These are phyloP conservation scores for Westerdykella aurantiaca DNA, from an alignment of 2,329 filamentous ascomycete species.

Conservation along the genomic window DNA sequence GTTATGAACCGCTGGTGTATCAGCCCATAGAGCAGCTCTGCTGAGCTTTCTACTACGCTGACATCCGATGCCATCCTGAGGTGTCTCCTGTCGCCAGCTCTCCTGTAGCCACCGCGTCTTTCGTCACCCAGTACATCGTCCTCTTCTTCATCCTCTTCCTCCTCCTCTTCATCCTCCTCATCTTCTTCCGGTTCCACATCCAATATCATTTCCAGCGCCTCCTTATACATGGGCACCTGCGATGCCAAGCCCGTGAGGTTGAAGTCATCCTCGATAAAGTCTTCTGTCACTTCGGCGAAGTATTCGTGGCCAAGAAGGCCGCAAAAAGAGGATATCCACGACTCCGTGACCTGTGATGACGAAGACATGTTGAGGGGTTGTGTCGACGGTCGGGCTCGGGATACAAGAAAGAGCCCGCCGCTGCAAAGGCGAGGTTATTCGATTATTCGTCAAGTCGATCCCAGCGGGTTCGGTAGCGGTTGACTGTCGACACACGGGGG, in stretches of 20 bases:
- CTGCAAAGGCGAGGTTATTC: neutral
- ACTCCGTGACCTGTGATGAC: slow-evolving; percentile 62
- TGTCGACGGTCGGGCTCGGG: neutral
- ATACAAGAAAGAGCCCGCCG: neutral
- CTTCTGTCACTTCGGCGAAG: slow-evolving; percentile 96
- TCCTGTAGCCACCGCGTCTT: slow-evolving; percentile 55
- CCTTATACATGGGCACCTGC: slow-evolving; percentile 98
- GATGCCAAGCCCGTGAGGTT: slow-evolving; percentile 92
- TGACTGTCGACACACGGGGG: no score
- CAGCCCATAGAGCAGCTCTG: slow-evolving; percentile 95
- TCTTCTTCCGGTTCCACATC: slow-evolving; percentile 96
- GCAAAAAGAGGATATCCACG: slow-evolving; percentile 98
- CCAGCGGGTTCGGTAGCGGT: neutral
- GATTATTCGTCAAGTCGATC: neutral
- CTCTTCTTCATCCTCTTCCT: slow-evolving; percentile 59
- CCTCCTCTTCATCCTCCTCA: slow-evolving; percentile 74
- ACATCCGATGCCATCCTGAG: slow-evolving; percentile 86
- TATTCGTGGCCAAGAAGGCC: slow-evolving; percentile 94
- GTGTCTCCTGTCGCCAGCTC: slow-evolving; percentile 57
- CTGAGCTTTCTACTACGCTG: slow-evolving; percentile 91
- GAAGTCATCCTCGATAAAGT: slow-evolving; percentile 99
- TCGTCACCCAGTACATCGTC: slow-evolving; percentile 41
- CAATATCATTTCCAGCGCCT: slow-evolving; percentile 97
- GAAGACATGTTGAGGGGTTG: slow-evolving; percentile 45
- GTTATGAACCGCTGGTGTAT: slow-evolving; percentile 99